These are phyloP conservation scores for Fusarium avenaceum DNA, from an alignment of 2,329 filamentous ascomycete species.

Conservation along the genomic window DNA sequence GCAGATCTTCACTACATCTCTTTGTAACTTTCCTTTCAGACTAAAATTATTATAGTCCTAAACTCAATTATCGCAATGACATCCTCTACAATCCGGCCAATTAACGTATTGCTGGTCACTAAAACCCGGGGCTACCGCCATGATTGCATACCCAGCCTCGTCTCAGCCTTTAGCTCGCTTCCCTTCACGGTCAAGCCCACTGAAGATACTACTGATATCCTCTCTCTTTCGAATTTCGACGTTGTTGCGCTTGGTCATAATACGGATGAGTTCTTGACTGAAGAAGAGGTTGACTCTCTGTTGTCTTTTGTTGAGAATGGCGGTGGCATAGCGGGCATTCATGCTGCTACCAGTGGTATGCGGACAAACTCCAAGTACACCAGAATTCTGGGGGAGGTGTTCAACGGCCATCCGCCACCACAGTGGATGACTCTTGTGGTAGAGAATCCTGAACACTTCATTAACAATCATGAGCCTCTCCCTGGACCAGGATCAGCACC, in stretches of 20 bases:
- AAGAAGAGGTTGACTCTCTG: constrained; percentile 3
- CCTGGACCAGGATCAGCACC: background rate
- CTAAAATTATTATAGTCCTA: fast-evolving
- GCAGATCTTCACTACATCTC: too few species aligned
- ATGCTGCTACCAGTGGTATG: constrained; percentile 24
- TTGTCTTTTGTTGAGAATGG: constrained; percentile 1
- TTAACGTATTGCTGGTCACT: constrained; percentile 25
- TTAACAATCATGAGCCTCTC: background rate
- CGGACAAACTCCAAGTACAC: background rate
- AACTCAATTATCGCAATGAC: background rate
- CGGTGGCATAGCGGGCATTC: constrained; percentile 32
- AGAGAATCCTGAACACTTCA: constrained; percentile 5
- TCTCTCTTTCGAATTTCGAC: constrained; percentile 4
- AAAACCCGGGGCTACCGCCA: constrained; percentile 34
- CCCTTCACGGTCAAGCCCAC: constrained; percentile 15
- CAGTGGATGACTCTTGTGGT: constrained; percentile 17
- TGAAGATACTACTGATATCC: constrained; percentile 12
- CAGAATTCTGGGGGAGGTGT: constrained; percentile 24
- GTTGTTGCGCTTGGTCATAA: constrained; percentile 27
- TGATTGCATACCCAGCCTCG: constrained; percentile 15
- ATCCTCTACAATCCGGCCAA: background rate
- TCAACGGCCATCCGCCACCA: constrained; percentile 23
- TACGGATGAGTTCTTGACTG: constrained; percentile 10
- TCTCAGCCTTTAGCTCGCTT: constrained; percentile 16
- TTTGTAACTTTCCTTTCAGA: too few species aligned